These are phyloP conservation scores for Aspergillus japonicus DNA, from an alignment of 2,329 filamentous ascomycete species.

Conservation along the genomic window DNA sequence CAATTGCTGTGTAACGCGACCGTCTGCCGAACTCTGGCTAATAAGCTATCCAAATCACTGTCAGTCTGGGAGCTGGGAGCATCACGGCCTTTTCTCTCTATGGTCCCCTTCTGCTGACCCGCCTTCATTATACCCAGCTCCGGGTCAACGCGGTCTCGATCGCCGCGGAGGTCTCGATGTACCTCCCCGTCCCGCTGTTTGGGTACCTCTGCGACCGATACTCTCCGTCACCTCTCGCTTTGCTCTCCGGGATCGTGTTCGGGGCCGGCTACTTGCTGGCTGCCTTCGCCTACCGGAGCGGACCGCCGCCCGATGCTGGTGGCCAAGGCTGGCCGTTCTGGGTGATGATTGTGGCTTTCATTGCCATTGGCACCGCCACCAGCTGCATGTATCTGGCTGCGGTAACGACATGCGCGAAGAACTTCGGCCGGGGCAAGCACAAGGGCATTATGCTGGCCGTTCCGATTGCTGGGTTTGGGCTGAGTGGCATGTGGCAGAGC, in stretches of 20 bases:
- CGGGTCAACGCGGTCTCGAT: slow-evolving; percentile 90
- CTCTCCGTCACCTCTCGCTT: slow-evolving; percentile 73
- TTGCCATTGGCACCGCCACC: slow-evolving; percentile 78
- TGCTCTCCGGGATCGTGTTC: slow-evolving; percentile 72
- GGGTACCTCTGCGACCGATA: slow-evolving; percentile 90
- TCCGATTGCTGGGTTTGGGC: slow-evolving; percentile 87
- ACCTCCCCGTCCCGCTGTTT: slow-evolving; percentile 84
- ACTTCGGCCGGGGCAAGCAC: slow-evolving; percentile 86
- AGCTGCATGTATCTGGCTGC: slow-evolving; percentile 85
- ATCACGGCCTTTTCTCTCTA: slow-evolving; percentile 94
- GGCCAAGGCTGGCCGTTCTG: slow-evolving; percentile 68
- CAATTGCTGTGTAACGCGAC: not conserved
- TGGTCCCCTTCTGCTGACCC: slow-evolving; percentile 82
- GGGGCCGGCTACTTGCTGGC: slow-evolving; percentile 80
- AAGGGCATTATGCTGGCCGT: slow-evolving; percentile 84
- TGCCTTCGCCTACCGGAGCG: slow-evolving; percentile 70
- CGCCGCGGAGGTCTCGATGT: slow-evolving; percentile 81
- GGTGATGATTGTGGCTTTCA: slow-evolving; percentile 82
- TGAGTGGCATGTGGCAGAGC: slow-evolving; percentile 95
- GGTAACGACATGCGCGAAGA: slow-evolving; percentile 96
- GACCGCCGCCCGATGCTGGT: slow-evolving; percentile 52
- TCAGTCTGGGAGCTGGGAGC: slow-evolving; percentile 76
- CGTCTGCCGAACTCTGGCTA: not conserved
- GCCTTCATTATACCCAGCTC: slow-evolving; percentile 82
- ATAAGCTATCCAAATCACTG: slow-evolving; percentile 6